phyloP scores from a whole-genome alignment of 208 protist species.

The Acanthamoeba royreba region DNA sequence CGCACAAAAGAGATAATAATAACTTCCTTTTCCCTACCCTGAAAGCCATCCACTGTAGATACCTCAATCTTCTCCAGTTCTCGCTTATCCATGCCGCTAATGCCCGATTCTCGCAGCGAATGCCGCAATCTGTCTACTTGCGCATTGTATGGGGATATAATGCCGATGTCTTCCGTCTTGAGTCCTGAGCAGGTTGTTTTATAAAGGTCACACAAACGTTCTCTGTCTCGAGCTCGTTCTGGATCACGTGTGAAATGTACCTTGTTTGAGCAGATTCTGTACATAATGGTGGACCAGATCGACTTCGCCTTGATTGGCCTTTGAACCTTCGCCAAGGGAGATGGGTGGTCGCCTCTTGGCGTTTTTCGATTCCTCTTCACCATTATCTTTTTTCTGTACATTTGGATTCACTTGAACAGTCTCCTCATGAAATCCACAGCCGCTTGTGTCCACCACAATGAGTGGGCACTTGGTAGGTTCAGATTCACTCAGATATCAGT shows the following conservation, averaged over 20 bases:
- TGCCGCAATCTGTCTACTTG: slow-evolving; percentile 58
- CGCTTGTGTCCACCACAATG: slow-evolving; percentile 65
- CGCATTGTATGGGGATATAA: slow-evolving; percentile 75
- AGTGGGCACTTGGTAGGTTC: slow-evolving; percentile 1
- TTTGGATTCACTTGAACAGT: neutral
- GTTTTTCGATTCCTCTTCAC: neutral
- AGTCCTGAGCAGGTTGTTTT: neutral
- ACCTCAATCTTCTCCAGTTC: slow-evolving; percentile 57
- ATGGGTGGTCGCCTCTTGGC: neutral
- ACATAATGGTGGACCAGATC: slow-evolving; percentile 48
- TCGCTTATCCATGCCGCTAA: neutral
- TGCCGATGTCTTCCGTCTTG: slow-evolving; percentile 47
- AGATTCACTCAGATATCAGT: neutral
- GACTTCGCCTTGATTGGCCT: slow-evolving; percentile 66
- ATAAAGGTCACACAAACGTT: neutral
- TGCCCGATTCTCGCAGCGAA: neutral
- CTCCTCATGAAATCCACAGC: slow-evolving; percentile 57
- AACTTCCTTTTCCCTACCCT: slow-evolving; percentile 76
- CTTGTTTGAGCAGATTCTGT: slow-evolving; percentile 32
- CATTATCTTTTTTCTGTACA: neutral
- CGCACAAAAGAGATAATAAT: slow-evolving; percentile 71
- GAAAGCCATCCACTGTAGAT: slow-evolving; percentile 73
- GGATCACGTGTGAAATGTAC: neutral
- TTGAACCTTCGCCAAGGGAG: slow-evolving; percentile 8
- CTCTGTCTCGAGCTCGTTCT: neutral